Conservation (phyloP, 179 eudicot species). For the Corrigiola litoralis region DNA sequence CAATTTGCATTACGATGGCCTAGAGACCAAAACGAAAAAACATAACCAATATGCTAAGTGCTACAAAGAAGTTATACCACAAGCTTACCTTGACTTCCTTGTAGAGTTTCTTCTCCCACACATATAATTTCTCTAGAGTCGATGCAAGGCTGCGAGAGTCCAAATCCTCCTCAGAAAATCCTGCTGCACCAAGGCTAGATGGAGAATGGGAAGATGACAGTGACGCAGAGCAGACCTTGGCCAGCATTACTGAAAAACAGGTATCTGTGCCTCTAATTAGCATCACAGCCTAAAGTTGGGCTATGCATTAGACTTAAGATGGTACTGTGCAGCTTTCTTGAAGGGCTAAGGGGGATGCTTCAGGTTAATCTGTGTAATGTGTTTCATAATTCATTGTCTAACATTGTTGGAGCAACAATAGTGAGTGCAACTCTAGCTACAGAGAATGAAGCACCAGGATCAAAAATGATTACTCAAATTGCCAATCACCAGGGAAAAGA, state of each 20-base stretch:
- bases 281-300: too few species aligned
- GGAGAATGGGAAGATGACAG: constrained; percentile 41
- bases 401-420: too few species aligned
- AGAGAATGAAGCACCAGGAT: too few species aligned
- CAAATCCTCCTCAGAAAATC: constrained; percentile 29
- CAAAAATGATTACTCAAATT: too few species aligned
- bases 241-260: constrained; percentile 53
- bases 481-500: too few species aligned
- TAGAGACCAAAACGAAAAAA: neutral
- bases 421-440: too few species aligned
- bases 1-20: neutral
- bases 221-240: constrained; percentile 59
- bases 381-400: too few species aligned
- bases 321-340: too few species aligned
- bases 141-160: constrained; percentile 62
- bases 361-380: too few species aligned
- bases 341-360: too few species aligned
- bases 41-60: neutral
- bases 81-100: constrained; percentile 83
- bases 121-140: constrained; percentile 77
- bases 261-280: constrained; percentile 4
- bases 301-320: too few species aligned
- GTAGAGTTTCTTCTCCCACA: constrained; percentile 91
- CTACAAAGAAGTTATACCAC: neutral
- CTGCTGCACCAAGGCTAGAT: constrained; percentile 41